Evolutionary conservation across 2,329 filamentous ascomycete genomes (phyloP), one percentile per base, ranked within the genome.

Genomic region (Orbilia javanica): DNA sequence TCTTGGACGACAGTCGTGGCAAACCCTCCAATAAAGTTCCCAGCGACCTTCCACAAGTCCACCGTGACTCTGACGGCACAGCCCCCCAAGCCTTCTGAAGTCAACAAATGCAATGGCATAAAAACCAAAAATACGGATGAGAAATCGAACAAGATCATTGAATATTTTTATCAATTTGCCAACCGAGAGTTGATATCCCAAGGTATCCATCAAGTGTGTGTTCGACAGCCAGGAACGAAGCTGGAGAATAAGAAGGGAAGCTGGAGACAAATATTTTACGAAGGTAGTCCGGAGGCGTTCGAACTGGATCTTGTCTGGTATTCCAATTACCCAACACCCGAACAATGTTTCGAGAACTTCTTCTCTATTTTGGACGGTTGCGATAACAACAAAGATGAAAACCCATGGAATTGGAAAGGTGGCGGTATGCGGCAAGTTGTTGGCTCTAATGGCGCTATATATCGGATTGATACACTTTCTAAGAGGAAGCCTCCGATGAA

Each of bases 211-310:
- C 39, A 73, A 29, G 29, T 73, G 36, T 73, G 69, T 18, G 10
- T 39, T 1, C 53, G 22, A 25, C 18, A 22, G 3, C 46, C 36
- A 22, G n/a, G 20, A 20, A 15, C 18, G 25, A 55, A 50, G 60
- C 31, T n/a, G n/a, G n/a, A n/a, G n/a, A n/a, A 65, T 34, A 25
- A 18, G 11, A 10, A 48, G 29, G 8, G 44, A 6, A 29, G 52
- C 13, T 74, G 70, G 50, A 50, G 42, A 4, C 39, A 67, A 18
- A 18, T 22, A 2, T 74, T 42, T 29, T 74, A 62, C 29, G n/a
- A 57, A 2, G 69, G 69, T 25, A 66, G 22, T 20, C 69, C 69
- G 6, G 46, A 66, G 13, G 20, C 55, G 4, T 66, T 73, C 25
- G 18, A 25, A 13, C 18, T 74, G 1, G 48, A 60, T 13, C 39